Percentiles rank a stretch among this genome's conserved stretches.
These are phyloP conservation scores for Alternaria angustiovoidea DNA, from an alignment of 2,329 filamentous ascomycete species.

Conservation along the genomic window DNA sequence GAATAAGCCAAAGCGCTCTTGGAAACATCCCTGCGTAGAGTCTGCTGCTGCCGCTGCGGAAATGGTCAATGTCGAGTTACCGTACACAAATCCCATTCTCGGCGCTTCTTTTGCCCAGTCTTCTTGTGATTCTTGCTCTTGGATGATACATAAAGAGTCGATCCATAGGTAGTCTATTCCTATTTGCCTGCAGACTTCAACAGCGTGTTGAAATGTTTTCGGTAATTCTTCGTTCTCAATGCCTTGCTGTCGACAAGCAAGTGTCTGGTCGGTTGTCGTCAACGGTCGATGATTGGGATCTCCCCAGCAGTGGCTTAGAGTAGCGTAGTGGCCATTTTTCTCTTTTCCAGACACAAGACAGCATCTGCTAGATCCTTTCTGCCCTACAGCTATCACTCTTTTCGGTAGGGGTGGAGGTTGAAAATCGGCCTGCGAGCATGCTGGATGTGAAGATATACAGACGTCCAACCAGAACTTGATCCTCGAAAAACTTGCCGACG, in stretches of 20 bases:
- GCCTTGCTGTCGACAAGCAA: background rate
- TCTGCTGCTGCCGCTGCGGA: background rate
- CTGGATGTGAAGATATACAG: background rate
- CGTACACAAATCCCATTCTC: background rate
- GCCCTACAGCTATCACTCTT: background rate
- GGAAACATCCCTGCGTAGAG: no score
- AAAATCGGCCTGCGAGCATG: background rate
- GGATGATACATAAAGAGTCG: background rate
- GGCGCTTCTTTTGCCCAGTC: background rate
- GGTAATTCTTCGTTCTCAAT: background rate
- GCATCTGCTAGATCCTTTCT: rapidly evolving
- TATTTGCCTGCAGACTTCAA: background rate
- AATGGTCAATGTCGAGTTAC: background rate
- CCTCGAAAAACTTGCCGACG: background rate
- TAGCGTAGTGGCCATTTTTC: background rate
- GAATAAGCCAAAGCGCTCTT: no score
- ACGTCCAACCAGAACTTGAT: background rate
- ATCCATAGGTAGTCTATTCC: background rate
- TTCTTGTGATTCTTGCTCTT: background rate
- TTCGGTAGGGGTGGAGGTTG: background rate
- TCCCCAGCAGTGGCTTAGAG: background rate
- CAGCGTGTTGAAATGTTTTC: background rate
- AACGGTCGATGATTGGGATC: background rate
- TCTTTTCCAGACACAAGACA: background rate
- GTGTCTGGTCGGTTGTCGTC: background rate